Conservation (phyloP, 208 protist species). For the Wallacemonas sp. region DNA sequence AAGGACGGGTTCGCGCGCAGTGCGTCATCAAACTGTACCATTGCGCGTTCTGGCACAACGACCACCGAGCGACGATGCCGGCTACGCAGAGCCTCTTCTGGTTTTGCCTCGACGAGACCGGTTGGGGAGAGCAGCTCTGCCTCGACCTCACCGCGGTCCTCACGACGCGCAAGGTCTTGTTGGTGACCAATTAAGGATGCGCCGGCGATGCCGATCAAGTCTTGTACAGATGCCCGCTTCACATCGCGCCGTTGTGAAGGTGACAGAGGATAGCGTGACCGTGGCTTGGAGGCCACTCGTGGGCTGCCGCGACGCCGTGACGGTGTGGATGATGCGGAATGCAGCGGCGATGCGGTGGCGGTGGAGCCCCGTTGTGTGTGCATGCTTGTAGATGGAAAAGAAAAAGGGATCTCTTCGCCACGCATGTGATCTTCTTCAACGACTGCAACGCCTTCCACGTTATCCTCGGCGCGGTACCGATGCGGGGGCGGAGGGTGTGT, state of each 20-base stretch:
- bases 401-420: neutral
- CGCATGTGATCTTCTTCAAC: no score
- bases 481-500: neutral
- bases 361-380: no score
- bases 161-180: no score
- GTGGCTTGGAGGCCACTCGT: neutral
- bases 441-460: neutral
- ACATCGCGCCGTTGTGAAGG: neutral
- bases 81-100: neutral
- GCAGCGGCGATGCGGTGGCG: no score
- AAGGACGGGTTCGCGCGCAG: neutral
- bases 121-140: no score
- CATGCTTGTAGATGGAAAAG: neutral
- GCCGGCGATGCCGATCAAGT: constrained; percentile 6
- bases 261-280: neutral
- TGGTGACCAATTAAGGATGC: neutral
- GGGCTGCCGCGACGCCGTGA: neutral
- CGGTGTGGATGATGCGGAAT: no score
- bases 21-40: neutral
- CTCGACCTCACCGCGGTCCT: no score
- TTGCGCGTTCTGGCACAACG: neutral
- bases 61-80: constrained; percentile 8
- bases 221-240: constrained; percentile 4
- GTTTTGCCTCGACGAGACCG: neutral
- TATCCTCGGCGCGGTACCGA: neutral